A percentile compares a stretch with the other conserved stretches of the same genome.
phyloP scores from a whole-genome alignment of 805 yeast species.

The Brettanomyces sp. region DNA sequence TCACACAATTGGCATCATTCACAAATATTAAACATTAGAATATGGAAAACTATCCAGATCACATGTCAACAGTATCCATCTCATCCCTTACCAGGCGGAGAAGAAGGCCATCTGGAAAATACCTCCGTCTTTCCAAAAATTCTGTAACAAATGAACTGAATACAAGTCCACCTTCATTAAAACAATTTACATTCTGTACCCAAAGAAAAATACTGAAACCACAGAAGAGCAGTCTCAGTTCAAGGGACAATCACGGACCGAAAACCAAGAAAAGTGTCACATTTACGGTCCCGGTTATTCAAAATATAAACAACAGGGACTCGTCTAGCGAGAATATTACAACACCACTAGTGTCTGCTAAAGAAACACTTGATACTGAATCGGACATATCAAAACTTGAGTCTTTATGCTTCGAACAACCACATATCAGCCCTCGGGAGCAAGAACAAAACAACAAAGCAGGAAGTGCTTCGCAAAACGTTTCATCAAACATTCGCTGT shows the following conservation, averaged over 20 bases:
- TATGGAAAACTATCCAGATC: neutral
- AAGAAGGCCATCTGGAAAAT: neutral
- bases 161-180: neutral
- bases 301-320: neutral
- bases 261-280: neutral
- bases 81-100: neutral
- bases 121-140: neutral
- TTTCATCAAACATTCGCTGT: neutral
- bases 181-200: neutral
- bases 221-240: neutral
- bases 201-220: neutral
- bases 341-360: neutral
- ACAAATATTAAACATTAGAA: too few relatives aligned
- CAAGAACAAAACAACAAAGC: neutral
- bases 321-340: neutral
- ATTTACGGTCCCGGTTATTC: neutral
- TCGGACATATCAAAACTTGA: neutral
- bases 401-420: constrained; percentile 1
- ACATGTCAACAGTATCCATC: neutral
- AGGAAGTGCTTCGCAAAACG: too few relatives aligned
- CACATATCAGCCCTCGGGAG: neutral
- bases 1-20: too few relatives aligned
- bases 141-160: neutral
- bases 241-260: neutral
- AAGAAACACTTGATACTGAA: neutral